These are phyloP conservation scores for Euryodendron excelsum DNA, from an alignment of 148 eudicot genomes.

Conservation along the genomic window DNA sequence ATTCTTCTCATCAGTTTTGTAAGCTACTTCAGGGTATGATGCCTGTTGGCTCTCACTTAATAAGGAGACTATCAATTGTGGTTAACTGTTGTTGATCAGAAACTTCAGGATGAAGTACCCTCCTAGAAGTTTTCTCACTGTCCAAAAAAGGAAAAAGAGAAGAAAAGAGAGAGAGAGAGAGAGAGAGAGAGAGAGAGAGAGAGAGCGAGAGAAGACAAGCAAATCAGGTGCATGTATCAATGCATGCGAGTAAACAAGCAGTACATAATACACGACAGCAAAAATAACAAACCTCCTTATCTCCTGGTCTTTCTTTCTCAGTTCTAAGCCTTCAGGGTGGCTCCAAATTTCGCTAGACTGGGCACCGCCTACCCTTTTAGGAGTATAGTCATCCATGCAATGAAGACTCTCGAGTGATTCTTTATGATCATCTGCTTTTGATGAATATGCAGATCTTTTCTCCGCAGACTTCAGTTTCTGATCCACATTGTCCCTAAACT, in stretches of 20 bases:
- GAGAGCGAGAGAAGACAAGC: too few species aligned
- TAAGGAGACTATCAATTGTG: slow-evolving; percentile 22
- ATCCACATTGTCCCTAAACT: slow-evolving; percentile 45
- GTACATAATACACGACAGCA: too few species aligned
- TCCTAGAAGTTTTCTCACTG: slow-evolving; percentile 46
- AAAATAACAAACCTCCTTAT: slow-evolving; percentile 38
- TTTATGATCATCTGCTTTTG: slow-evolving; percentile 22
- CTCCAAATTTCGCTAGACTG: slow-evolving; percentile 16
- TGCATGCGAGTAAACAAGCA: too few species aligned
- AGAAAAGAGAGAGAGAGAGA: too few species aligned
- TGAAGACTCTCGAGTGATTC: slow-evolving; percentile 17
- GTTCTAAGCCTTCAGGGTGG: slow-evolving; percentile 27
- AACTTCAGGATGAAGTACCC: slow-evolving; percentile 26
- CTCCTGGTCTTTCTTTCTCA: slow-evolving; percentile 38
- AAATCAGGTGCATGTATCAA: too few species aligned
- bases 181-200: too few species aligned
- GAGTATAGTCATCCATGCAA: slow-evolving; percentile 31
- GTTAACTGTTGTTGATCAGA: slow-evolving; percentile 29
- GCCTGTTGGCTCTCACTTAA: too few species aligned
- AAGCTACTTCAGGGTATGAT: too few species aligned
- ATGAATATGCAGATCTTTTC: slow-evolving; percentile 29
- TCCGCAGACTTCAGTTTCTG: slow-evolving; percentile 38
- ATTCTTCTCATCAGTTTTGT: slow-evolving; percentile 42
- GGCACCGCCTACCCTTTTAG: slow-evolving; percentile 30
- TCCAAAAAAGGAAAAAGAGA: too few species aligned